phyloP scores from a whole-genome alignment of 768 basidiomycete species.

The Lactifluus pinguis region DNA sequence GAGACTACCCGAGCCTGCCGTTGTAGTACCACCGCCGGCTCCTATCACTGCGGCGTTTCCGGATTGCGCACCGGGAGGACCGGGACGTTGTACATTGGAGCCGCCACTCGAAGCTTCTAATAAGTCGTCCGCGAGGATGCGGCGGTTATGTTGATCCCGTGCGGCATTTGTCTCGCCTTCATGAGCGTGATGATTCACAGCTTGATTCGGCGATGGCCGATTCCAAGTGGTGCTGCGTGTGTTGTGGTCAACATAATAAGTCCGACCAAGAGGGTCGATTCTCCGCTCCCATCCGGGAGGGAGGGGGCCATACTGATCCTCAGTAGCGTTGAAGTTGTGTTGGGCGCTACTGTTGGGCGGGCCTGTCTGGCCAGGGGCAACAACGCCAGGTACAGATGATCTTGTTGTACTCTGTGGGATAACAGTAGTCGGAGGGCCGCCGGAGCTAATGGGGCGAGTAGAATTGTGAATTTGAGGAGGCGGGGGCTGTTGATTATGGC shows the following conservation, averaged over 20 bases:
- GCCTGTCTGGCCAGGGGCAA: constrained; percentile 22
- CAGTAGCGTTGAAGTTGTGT: constrained; percentile 84
- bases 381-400: constrained; percentile 31
- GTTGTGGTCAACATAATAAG: constrained; percentile 99
- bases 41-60: constrained; percentile 34
- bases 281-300: constrained; percentile 95
- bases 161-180: constrained; percentile 77
- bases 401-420: constrained; percentile 19
- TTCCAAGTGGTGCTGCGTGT: constrained; percentile 98
- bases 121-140: constrained; percentile 76
- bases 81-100: constrained; percentile 15
- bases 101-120: constrained; percentile 54
- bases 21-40: constrained; percentile 45
- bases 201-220: constrained; percentile 71
- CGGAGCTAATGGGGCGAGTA: constrained; percentile 32
- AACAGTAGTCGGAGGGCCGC: constrained; percentile 22
- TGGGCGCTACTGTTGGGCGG: constrained; percentile 34
- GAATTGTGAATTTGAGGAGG: constrained; percentile 21
- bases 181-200: constrained; percentile 60
- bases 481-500: constrained; percentile 24
- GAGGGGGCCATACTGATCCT: constrained; percentile 88
- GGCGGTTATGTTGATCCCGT: constrained; percentile 77
- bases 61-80: constrained; percentile 25
- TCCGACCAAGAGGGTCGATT: constrained; percentile 90
- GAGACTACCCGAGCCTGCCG: constrained; percentile 75